phyloP scores from a whole-genome alignment of 495 filamentous ascomycete species.

The Penicillium tannophilum region DNA sequence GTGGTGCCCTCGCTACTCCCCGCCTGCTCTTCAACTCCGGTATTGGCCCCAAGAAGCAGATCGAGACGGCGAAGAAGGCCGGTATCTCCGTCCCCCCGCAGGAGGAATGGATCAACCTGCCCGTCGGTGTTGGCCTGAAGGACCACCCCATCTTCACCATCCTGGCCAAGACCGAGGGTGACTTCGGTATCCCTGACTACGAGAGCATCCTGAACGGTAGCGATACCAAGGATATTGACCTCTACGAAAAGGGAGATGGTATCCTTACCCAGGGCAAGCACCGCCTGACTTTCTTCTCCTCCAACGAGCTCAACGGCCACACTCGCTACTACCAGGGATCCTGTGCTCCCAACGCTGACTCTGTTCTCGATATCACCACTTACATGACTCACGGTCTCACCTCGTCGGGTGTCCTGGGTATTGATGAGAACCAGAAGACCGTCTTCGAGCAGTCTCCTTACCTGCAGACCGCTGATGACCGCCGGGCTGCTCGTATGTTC shows the following conservation, averaged over 20 bases:
- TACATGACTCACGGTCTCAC: slow-evolving; percentile 49
- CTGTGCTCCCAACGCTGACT: slow-evolving; percentile 27
- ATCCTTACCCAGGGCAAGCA: slow-evolving; percentile 67
- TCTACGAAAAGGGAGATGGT: slow-evolving; percentile 57
- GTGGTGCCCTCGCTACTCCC: slow-evolving; percentile 71
- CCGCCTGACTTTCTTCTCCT: slow-evolving; percentile 51
- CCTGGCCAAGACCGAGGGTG: slow-evolving; percentile 59
- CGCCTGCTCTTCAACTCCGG: slow-evolving; percentile 70
- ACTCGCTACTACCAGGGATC: slow-evolving; percentile 39
- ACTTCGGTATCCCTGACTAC: slow-evolving; percentile 65
- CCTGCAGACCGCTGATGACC: slow-evolving; percentile 28
- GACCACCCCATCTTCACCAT: slow-evolving; percentile 76
- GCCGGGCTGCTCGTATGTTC: slow-evolving; percentile 23
- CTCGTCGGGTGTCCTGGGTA: slow-evolving; percentile 60
- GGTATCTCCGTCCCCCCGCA: slow-evolving; percentile 54
- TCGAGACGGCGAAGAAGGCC: slow-evolving; percentile 55
- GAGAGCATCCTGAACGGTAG: slow-evolving; percentile 59
- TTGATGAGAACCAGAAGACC: slow-evolving; percentile 58
- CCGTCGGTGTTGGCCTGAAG: slow-evolving; percentile 72
- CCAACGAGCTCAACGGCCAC: slow-evolving; percentile 24
- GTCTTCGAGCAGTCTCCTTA: slow-evolving; percentile 54
- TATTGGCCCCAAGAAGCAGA: slow-evolving; percentile 66
- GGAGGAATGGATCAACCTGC: slow-evolving; percentile 68
- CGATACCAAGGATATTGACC: slow-evolving; percentile 43
- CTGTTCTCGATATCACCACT: slow-evolving; percentile 33